Base-by-base conservation (phyloP, 192 early-diverging fungal genomes). In the Kappamyces sp. region DNA sequence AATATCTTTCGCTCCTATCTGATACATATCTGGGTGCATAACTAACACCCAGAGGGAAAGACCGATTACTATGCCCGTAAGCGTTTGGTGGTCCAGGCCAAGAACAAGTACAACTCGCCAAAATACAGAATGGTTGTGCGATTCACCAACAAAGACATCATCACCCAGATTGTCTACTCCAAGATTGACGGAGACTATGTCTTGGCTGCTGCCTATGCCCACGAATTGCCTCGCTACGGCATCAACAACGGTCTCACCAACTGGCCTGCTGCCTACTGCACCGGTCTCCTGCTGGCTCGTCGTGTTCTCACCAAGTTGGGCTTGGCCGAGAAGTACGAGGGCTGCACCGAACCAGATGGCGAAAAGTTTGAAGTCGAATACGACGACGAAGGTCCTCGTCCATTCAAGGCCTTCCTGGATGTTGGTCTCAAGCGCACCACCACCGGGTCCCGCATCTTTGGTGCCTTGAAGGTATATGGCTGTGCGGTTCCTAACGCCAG, bases 81-180 rank as follows among this genome's bases (percentile, higher is more conserved):
- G 90, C 86, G 90, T 70, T 84, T 99, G 62, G 87, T 97, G n/a
- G 82, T 87, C 71, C 96, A 99, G 83, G 96, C 96, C 66, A 99
- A 99, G 90, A 95, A 97, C 91, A 99, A 97, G 85, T 99, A 99
- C 91, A 99, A 99, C 88, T 89, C 93, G 58, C 94, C 94, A 77
- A 99, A 99, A 88, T 99, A 97, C 90, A 86, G 96, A 71, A 77
- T 99, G 68, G 93, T 97, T 70, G 96, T 99, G 64, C 93, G 96
- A 61, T 88, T 99, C 91, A 97, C 96, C 85, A 96, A 96, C 91
- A 86, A 80, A 63, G 93, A 97, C 82, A 81, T 97, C 59, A 82
- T 97, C 74, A 87, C 86, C 83, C 96, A 99, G 83, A 84, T 99
- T 64, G 84, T 97, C 57, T 96, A 94, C 84, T 88, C 96, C 76